Percentiles rank a stretch among this genome's conserved stretches.
Conservation (phyloP, 2,329 filamentous ascomycete genomes). For the Corynespora cassiicola region DNA sequence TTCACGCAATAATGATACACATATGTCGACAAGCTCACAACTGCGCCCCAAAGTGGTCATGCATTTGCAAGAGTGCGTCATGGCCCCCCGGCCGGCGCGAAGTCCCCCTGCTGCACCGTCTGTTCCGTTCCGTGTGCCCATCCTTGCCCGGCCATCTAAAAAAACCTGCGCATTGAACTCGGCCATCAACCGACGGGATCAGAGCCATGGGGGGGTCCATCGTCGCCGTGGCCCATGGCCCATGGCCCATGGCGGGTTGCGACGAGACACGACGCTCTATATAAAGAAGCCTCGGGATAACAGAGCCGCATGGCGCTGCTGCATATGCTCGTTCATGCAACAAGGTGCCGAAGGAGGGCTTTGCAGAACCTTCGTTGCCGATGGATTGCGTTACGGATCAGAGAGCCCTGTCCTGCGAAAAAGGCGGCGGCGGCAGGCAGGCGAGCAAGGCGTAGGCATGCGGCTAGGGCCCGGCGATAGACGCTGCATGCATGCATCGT, state of each 20-base stretch:
- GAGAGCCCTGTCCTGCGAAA: constrained; percentile 10
- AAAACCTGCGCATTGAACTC: too few relatives aligned
- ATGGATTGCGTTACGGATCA: constrained; percentile 14
- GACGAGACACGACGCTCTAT: constrained; percentile 4
- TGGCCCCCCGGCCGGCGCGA: too few relatives aligned
- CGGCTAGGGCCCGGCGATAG: constrained; percentile 24
- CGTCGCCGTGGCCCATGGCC: too few relatives aligned
- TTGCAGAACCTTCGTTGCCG: constrained; percentile 16
- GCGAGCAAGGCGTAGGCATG: constrained; percentile 14
- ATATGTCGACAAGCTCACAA: too few relatives aligned
- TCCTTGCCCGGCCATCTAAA: background rate
- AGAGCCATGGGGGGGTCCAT: too few relatives aligned
- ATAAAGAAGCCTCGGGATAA: constrained; percentile 10
- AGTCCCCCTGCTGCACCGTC: too few relatives aligned
- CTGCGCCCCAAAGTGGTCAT: too few relatives aligned
- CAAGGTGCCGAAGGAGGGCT: constrained; percentile 31
- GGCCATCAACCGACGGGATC: too few relatives aligned
- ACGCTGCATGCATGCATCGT: constrained; percentile 24
- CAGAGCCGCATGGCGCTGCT: constrained; percentile 38
- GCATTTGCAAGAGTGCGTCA: too few relatives aligned
- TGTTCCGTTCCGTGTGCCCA: too few relatives aligned
- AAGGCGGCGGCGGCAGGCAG: constrained; percentile 15
- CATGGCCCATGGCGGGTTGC: too few relatives aligned
- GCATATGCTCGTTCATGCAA: constrained; percentile 33
- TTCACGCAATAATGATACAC: constrained; percentile 10